Percentiles rank a stretch among this genome's conserved stretches.
Evolutionary conservation across 108 stramenopile genomes (phyloP).

Genomic region (Cylindrotheca closterium): DNA sequence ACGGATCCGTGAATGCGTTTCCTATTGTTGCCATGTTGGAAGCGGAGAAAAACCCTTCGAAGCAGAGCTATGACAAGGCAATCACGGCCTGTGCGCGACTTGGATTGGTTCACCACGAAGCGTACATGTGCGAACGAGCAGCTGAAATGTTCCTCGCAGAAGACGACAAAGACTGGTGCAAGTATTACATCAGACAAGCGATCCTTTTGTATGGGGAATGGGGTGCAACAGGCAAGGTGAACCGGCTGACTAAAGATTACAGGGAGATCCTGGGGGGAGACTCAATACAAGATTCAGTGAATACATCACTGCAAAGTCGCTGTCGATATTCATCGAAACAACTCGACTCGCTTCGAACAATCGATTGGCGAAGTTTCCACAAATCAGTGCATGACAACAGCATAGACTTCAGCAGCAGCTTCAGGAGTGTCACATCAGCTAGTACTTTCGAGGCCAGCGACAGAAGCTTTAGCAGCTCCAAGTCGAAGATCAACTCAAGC

Average conservation of each 20-base stretch:
- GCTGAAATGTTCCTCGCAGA: constrained; percentile 24
- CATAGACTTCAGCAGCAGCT: constrained; percentile 1
- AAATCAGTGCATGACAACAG: too few relatives aligned
- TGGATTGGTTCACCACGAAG: constrained; percentile 35
- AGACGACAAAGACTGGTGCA: constrained; percentile 22
- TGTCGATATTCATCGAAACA: constrained; percentile 23
- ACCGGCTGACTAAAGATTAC: constrained; percentile 8
- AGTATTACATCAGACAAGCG: constrained; percentile 32
- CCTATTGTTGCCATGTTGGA: constrained; percentile 18
- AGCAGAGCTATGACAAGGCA: constrained; percentile 29
- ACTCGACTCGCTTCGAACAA: constrained; percentile 9
- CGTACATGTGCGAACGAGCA: constrained; percentile 33
- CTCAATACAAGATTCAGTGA: constrained; percentile 8
- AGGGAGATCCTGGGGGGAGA: constrained; percentile 8
- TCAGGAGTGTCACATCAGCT: too few relatives aligned
- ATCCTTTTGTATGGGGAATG: constrained; percentile 39
- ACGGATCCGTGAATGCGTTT: constrained; percentile 26
- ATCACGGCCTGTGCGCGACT: constrained; percentile 26
- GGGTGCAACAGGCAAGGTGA: constrained; percentile 42
- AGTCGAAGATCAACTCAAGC: too few relatives aligned
- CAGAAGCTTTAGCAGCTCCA: too few relatives aligned
- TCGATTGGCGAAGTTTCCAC: constrained; percentile 7
- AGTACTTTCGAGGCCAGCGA: too few relatives aligned
- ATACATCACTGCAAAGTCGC: constrained; percentile 23
- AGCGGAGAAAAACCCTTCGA: constrained; percentile 33